These are phyloP conservation scores for Ogataea henricii DNA, from an alignment of 805 yeast species.

Conservation along the genomic window DNA sequence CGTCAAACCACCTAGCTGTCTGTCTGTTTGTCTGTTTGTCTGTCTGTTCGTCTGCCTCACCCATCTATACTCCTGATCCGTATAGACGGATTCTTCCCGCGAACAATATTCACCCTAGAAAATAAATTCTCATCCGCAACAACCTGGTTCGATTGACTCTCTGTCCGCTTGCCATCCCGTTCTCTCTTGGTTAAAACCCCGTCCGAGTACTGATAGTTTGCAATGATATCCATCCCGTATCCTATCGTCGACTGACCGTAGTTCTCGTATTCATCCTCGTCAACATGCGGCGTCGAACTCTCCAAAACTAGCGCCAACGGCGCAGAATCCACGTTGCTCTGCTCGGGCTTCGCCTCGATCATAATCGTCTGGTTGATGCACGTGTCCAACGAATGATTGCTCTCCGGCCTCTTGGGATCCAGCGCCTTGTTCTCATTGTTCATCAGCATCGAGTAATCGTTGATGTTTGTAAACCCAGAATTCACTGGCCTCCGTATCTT, in stretches of 20 bases:
- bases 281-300: slow-evolving; percentile 8
- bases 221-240: slow-evolving; percentile 23
- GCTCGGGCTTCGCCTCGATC: slow-evolving; percentile 22
- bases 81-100: slow-evolving; percentile 10
- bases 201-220: slow-evolving; percentile 21
- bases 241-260: slow-evolving; percentile 15
- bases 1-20: no score
- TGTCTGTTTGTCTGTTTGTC: no score
- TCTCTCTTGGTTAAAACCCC: slow-evolving; percentile 7
- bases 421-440: slow-evolving; percentile 21
- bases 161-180: slow-evolving; percentile 1
- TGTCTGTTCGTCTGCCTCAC: no score
- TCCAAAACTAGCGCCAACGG: slow-evolving; percentile 23
- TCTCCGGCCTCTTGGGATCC: slow-evolving; percentile 8
- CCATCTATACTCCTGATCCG: slow-evolving; percentile 1
- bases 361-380: slow-evolving; percentile 21
- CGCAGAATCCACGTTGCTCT: slow-evolving; percentile 7
- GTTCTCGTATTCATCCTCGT: slow-evolving; percentile 7
- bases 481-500: slow-evolving; percentile 13
- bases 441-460: slow-evolving; percentile 18
- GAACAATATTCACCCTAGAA: slow-evolving; percentile 11
- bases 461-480: slow-evolving; percentile 22
- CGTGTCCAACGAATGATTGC: slow-evolving; percentile 13
- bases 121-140: slow-evolving; percentile 3
- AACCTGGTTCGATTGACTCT: neutral